These are phyloP conservation scores for Ophiostoma piceae DNA, from an alignment of 2,329 filamentous ascomycete species.

Conservation along the genomic window DNA sequence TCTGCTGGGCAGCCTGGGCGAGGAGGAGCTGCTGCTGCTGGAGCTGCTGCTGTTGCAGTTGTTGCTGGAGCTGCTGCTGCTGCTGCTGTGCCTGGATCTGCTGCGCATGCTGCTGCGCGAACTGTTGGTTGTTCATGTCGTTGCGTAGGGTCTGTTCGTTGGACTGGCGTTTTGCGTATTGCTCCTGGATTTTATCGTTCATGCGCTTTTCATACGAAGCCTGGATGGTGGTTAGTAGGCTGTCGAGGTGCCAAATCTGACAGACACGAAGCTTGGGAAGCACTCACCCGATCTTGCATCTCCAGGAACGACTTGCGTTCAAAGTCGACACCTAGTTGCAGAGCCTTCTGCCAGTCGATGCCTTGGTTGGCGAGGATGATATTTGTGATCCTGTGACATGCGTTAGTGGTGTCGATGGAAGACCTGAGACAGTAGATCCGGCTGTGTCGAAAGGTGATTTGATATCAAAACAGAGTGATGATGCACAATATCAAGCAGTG, in stretches of 20 bases:
- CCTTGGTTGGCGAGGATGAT: conserved; percentile 43
- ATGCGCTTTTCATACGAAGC: conserved; percentile 48
- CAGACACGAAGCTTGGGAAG: too few species aligned
- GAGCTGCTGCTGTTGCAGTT: conserved; percentile 34
- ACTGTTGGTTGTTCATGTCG: conserved; percentile 41
- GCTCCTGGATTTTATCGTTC: conserved; percentile 43
- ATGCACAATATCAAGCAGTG: background rate
- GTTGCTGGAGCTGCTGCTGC: conserved; percentile 34
- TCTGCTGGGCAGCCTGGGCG: conserved; percentile 37
- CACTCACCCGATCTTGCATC: conserved; percentile 45
- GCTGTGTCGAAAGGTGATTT: background rate
- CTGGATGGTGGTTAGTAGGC: conserved; percentile 34
- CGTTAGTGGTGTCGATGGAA: background rate
- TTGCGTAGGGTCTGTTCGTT: conserved; percentile 48
- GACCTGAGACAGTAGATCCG: background rate
- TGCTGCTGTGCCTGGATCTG: conserved; percentile 30
- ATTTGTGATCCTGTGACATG: conserved; percentile 44
- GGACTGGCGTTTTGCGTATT: conserved; percentile 47
- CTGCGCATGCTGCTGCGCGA: conserved; percentile 34
- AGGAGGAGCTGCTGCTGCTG: conserved; percentile 45
- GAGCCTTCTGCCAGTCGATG: conserved; percentile 40
- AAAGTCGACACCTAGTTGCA: conserved; percentile 41
- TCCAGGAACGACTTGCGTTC: conserved; percentile 46
- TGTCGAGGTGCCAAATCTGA: conserved; percentile 22
- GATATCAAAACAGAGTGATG: background rate